Base-by-base conservation (phyloP, 441 rosid genomes). In the Bruguiera hainesii region DNA sequence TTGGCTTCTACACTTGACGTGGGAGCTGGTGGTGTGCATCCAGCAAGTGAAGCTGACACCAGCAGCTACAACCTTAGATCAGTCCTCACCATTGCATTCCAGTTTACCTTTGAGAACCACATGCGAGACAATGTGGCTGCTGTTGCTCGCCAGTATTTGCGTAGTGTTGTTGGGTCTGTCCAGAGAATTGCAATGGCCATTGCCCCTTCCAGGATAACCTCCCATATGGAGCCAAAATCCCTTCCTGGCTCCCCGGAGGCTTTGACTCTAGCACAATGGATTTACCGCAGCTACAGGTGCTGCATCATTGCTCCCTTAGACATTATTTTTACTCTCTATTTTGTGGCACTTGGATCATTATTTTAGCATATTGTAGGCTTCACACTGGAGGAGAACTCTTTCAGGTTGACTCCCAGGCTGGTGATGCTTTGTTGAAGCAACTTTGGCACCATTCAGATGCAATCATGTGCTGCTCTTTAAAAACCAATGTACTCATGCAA, bases 161-260 rank as follows among this genome's bases (percentile, higher is more conserved):
- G 93, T 5, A 84, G 89, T 75, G 84, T 90, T 59, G 90, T 93
- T 62, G 93, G 89, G 13, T 93, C 97, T 5, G 91, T 93, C 66
- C 98, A 93, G 81, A 87, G 98, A 81, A 96, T 93, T 75, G 97
- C 98, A 73, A 78, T 89, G 87, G 98, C 98, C 58, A 90, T 93
- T 71, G 79, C 97, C 7, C 98, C 97, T 19, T 82, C 87, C 35
- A 76, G 79, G 60, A 80, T 80, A 56, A 67, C 80, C 81, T 73
- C 84, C 4, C 68, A 46, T 31, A 50, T 83, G 21, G 88, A 83
- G 9, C 79, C 79, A 8, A 82, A 87, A 56, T 50, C 87, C 25
- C 84, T 86, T 66, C 92, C 98, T 64, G 88, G 89, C 66, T 86
- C 92, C 56, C 98, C 97, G 3, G 98, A 89, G 83, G 96, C 97